Conservation (phyloP, 352 stramenopile species). For the Phytopythium delawarense region DNA sequence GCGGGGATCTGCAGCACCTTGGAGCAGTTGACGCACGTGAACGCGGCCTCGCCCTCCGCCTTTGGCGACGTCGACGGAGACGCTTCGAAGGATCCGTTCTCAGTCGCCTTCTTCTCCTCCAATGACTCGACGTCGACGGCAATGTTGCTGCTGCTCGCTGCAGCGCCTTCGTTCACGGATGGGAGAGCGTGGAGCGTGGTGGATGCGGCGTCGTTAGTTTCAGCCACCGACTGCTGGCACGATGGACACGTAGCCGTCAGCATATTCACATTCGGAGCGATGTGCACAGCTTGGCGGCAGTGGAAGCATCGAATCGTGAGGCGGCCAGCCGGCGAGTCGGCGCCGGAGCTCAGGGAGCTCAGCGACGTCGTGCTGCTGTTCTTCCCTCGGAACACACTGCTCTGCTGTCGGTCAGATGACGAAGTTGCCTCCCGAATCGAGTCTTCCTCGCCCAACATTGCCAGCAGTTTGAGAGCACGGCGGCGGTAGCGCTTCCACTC, state of each 20-base stretch:
- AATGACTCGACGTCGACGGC: neutral
- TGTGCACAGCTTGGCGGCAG: conserved; percentile 47
- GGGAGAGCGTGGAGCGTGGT: conserved; percentile 21
- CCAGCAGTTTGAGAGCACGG: conserved; percentile 29
- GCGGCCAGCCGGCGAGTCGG: conserved; percentile 4
- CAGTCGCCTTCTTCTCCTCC: neutral
- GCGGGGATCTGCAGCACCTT: conserved; percentile 44
- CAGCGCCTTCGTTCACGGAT: conserved; percentile 21
- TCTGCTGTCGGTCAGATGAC: neutral
- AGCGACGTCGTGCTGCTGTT: conserved; percentile 2
- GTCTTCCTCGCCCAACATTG: conserved; percentile 47
- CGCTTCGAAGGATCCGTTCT: conserved; percentile 4
- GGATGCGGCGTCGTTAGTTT: conserved; percentile 26
- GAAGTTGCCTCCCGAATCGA: conserved; percentile 21
- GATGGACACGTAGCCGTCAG: conserved; percentile 34
- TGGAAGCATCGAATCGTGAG: conserved; percentile 44
- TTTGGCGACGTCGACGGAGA: neutral
- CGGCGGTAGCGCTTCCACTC: conserved; percentile 40
- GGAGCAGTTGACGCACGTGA: conserved; percentile 58
- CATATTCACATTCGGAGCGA: conserved; percentile 24
- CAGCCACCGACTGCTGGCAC: conserved; percentile 38
- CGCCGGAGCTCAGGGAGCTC: neutral
- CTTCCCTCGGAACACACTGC: neutral
- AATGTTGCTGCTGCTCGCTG: conserved; percentile 1
- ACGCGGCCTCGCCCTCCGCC: conserved; percentile 14